phyloP scores from a whole-genome alignment of 2,329 filamentous ascomycete species.

The Raffaelea ambrosiae region DNA sequence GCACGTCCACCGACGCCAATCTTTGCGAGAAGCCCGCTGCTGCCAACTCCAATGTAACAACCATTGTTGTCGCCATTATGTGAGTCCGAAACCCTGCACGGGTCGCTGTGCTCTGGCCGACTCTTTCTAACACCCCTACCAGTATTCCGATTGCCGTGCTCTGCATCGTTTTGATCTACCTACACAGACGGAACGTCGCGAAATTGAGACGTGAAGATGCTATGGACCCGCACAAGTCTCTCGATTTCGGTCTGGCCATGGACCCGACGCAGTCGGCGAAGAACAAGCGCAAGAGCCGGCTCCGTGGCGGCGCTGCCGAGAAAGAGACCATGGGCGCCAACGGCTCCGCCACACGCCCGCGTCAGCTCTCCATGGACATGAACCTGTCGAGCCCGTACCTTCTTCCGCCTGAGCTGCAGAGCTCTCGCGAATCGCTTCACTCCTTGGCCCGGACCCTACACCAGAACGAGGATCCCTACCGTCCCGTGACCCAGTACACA shows the following conservation, averaged over 20 bases:
- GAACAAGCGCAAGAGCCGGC: slow-evolving; percentile 37
- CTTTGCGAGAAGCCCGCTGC: slow-evolving; percentile 54
- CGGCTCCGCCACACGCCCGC: slow-evolving; percentile 39
- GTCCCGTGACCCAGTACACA: slow-evolving; percentile 50
- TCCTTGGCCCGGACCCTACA: slow-evolving; percentile 71
- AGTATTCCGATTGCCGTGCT: slow-evolving; percentile 71
- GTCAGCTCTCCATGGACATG: slow-evolving; percentile 63
- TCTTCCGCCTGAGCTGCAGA: slow-evolving; percentile 72
- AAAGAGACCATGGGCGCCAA: slow-evolving; percentile 30
- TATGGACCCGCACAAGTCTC: slow-evolving; percentile 77
- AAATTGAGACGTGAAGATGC: slow-evolving; percentile 69
- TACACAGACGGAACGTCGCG: slow-evolving; percentile 71
- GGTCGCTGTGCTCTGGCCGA: too few species aligned
- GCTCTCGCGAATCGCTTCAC: slow-evolving; percentile 77
- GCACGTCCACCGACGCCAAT: slow-evolving; percentile 21
- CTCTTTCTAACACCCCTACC: not conserved
- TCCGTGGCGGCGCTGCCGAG: slow-evolving; percentile 42
- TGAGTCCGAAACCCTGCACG: too few species aligned
- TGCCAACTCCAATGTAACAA: slow-evolving; percentile 47
- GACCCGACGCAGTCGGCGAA: slow-evolving; percentile 25
- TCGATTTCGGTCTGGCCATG: slow-evolving; percentile 81
- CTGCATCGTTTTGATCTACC: slow-evolving; percentile 57
- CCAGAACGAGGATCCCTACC: slow-evolving; percentile 77
- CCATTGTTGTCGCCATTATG: slow-evolving; percentile 62
- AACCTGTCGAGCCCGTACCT: slow-evolving; percentile 79